Conservation (phyloP, 225 moss, liverwort and hornwort species). For the Bryoerythrophyllum caledonicum region DNA sequence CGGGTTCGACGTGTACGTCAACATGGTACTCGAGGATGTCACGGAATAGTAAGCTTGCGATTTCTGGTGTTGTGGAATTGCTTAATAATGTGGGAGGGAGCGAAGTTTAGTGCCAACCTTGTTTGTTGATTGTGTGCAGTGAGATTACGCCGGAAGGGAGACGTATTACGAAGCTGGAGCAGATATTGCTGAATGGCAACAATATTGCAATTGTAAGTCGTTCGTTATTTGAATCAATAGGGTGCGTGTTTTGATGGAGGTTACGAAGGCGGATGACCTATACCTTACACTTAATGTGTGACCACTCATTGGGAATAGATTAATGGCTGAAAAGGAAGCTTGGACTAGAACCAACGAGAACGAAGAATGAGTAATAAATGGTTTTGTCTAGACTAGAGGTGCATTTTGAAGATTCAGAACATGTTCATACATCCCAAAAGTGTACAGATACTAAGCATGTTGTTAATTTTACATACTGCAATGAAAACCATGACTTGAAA, state of each 20-base stretch:
- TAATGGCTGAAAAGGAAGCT: no score
- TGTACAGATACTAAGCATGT: no score
- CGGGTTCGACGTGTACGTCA: constrained; percentile 97
- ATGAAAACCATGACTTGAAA: no score
- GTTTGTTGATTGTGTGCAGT: constrained; percentile 35
- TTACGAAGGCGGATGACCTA: background rate
- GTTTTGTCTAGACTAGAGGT: no score
- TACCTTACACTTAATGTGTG: no score
- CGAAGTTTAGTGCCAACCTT: background rate
- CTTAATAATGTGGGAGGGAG: background rate
- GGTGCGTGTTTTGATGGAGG: background rate
- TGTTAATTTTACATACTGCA: no score
- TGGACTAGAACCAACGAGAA: no score
- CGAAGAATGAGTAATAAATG: no score
- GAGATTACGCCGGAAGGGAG: constrained; percentile 98
- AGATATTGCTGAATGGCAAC: constrained; percentile 97
- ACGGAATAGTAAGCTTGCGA: constrained; percentile 77
- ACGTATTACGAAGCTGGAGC: constrained; percentile 97
- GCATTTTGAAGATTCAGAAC: no score
- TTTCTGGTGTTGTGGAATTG: background rate
- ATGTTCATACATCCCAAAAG: no score
- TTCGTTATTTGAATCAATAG: background rate
- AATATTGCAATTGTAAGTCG: constrained; percentile 93
- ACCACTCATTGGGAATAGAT: no score
- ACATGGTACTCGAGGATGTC: constrained; percentile 99